Evolutionary conservation across 805 yeast species (phyloP), one percentile per base, ranked within the genome.

Genomic region (Hanseniaspora valbyensis): DNA sequence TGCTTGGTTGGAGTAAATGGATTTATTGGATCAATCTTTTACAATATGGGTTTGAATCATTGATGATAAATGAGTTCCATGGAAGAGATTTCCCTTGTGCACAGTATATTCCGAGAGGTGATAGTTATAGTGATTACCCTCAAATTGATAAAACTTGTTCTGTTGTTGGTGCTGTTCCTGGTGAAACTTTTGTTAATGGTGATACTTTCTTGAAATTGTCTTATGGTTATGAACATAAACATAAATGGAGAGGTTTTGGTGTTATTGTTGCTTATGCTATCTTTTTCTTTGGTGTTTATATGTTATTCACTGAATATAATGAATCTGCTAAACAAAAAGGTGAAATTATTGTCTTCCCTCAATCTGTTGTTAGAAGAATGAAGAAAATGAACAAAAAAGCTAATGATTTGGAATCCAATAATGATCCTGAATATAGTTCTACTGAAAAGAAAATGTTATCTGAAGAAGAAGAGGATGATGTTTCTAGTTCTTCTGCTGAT

Each of bases 1-100:
- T 78, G 77, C 68, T 71, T 55, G 78, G 81, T 12, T 79, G 83
- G 83, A 73, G 78, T 32, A 69, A 78, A 56, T 79, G 83, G 83
- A 76, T 79, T 54, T 74, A 75, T 62, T 79, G 76, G 56, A 56
- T 79, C 42, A 70, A 79, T 56, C 83, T 83, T 1, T 61, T 78
- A 45, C 76, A 74, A 8, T 78, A 77, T 57, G 68, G 73, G 18
- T 78, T 77, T 57, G 82, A 78, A 61, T 67, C 81, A 1, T 61
- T 77, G 58, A 69, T 79, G 71, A 68, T 73, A 2, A 78, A 77
- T 56, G 83, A 79, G 59, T 78, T 77, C 61, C 65, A 64, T 52
- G 77, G 69, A 38, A 59, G 72, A 37, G 54, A 62, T 1, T 77
- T 70, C 54, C 61, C 57, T 2, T 79, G 85, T 60, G 60, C 77